Percentiles rank a stretch among this genome's conserved stretches.
These are phyloP conservation scores for Puccinellia tenuiflora DNA, from an alignment of 176 grass and related monocot species.

Conservation along the genomic window DNA sequence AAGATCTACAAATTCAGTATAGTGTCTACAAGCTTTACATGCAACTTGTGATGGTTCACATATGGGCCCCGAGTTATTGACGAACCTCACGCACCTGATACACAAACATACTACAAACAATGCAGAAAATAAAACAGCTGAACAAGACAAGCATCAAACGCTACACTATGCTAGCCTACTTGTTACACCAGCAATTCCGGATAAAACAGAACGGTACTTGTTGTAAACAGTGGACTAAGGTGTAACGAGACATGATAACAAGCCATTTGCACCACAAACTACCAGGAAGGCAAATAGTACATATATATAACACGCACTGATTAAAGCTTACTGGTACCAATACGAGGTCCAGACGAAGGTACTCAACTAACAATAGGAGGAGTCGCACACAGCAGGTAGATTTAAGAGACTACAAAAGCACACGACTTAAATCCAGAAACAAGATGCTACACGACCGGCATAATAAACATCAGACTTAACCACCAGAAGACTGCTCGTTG, in stretches of 20 bases:
- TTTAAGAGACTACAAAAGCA: constrained; percentile 13
- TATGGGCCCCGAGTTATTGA: background rate
- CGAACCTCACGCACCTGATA: background rate
- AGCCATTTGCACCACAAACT: background rate
- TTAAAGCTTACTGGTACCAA: constrained; percentile 2
- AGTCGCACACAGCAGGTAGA: background rate
- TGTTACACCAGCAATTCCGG: background rate
- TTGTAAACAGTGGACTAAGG: background rate
- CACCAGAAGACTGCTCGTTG: constrained; percentile 17
- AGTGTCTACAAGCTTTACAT: background rate
- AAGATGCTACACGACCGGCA: background rate
- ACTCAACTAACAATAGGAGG: background rate
- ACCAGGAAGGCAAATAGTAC: background rate
- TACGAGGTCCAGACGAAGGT: background rate
- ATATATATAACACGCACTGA: background rate
- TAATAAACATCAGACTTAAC: constrained; percentile 20
- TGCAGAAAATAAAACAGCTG: background rate
- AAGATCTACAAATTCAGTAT: background rate
- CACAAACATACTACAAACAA: background rate
- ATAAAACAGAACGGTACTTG: background rate
- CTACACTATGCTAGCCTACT: too few relatives aligned
- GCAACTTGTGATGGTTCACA: background rate
- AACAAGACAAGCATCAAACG: background rate
- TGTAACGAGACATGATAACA: background rate
- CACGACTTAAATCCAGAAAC: background rate